phyloP scores from a whole-genome alignment of 805 yeast genomes.

The Yarrowia keelungensis region DNA sequence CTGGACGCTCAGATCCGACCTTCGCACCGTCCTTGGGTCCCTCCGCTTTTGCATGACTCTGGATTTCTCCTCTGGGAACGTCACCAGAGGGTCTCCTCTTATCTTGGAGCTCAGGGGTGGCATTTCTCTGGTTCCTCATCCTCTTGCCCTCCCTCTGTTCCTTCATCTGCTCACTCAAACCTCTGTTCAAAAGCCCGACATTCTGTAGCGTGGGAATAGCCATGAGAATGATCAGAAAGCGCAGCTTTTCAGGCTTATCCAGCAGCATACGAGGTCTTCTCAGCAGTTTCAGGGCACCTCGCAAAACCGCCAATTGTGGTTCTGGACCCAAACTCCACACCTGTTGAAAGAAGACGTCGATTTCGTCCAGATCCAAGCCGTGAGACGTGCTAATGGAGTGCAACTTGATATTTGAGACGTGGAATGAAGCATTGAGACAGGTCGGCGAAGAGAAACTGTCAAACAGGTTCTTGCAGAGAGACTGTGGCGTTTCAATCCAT shows the following conservation, averaged over 20 bases:
- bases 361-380: conserved; percentile 25
- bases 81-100: conserved; percentile 20
- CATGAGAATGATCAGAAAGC: conserved; percentile 14
- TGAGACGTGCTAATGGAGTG: conserved; percentile 25
- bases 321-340: conserved; percentile 20
- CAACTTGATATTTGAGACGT: conserved; percentile 7
- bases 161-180: conserved; percentile 18
- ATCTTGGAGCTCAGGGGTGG: conserved; percentile 2
- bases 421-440: conserved; percentile 26
- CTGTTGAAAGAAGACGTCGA: conserved; percentile 17
- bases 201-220: conserved; percentile 21
- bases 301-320: conserved; percentile 26
- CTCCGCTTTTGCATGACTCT: neutral
- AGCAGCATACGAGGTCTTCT: conserved; percentile 9
- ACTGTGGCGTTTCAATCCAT: conserved; percentile 3
- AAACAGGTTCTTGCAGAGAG: conserved; percentile 19
- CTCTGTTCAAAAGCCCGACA: neutral
- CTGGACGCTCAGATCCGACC: neutral
- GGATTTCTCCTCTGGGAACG: conserved; percentile 4
- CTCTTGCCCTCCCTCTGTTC: conserved; percentile 1
- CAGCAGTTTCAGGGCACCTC: conserved; percentile 15
- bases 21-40: neutral
- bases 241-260: conserved; percentile 19
- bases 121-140: neutral
- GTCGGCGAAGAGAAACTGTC: conserved; percentile 29